Evolutionary conservation across 768 basidiomycete genomes (phyloP).

Genomic region (Coprinellus micaceus): DNA sequence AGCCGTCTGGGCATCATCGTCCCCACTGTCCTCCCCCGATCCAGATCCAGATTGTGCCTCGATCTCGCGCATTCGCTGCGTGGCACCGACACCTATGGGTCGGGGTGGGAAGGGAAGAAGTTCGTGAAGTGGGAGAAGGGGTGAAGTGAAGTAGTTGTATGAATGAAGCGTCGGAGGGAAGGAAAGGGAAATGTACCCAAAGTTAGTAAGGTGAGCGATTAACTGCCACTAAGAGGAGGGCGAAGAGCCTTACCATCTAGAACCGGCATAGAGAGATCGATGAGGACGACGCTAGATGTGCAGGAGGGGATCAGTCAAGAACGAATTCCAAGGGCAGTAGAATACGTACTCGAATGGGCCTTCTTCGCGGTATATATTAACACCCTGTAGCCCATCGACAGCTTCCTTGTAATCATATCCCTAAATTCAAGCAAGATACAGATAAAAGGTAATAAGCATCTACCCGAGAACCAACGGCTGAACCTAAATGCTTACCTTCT

Average conservation of each 20-base stretch:
- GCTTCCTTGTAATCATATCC: slow-evolving; percentile 77
- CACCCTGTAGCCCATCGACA: slow-evolving; percentile 81
- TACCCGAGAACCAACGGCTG: no score
- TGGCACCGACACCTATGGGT: slow-evolving; percentile 73
- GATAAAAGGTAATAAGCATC: no score
- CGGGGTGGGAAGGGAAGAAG: neutral
- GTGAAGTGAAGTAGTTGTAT: no score
- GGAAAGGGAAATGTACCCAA: neutral
- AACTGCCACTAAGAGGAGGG: neutral
- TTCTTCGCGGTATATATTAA: slow-evolving; percentile 64
- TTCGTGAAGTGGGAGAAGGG: neutral
- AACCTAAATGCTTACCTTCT: slow-evolving; percentile 44
- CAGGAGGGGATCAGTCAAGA: slow-evolving; percentile 6
- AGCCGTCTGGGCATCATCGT: slow-evolving; percentile 8
- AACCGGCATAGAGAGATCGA: slow-evolving; percentile 93
- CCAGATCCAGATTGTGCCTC: slow-evolving; percentile 38
- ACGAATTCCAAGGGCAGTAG: neutral
- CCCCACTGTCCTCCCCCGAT: slow-evolving; percentile 20
- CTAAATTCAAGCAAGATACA: slow-evolving; percentile 32
- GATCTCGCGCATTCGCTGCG: slow-evolving; percentile 73
- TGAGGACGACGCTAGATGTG: slow-evolving; percentile 63
- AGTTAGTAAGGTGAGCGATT: neutral
- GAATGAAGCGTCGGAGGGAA: no score
- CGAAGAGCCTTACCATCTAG: slow-evolving; percentile 61
- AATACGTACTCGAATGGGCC: slow-evolving; percentile 81